Conservation (phyloP, 148 eudicot genomes). For the Euryodendron excelsum region DNA sequence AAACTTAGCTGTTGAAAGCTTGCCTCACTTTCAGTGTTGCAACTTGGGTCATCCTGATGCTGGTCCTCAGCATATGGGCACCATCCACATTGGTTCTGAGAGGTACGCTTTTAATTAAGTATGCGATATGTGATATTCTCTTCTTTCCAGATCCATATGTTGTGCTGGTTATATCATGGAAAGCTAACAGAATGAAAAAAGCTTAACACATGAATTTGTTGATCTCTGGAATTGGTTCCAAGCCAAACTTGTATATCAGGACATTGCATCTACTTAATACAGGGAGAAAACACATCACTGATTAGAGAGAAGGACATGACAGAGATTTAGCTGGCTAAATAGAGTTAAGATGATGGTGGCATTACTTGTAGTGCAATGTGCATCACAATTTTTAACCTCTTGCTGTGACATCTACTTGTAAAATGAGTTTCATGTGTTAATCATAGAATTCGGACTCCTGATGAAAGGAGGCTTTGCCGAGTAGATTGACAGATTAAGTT, state of each 20-base stretch:
- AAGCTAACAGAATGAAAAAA: not conserved
- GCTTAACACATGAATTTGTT: not conserved
- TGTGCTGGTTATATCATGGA: not conserved
- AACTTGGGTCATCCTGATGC: conserved; percentile 39
- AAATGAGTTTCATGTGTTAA: not conserved
- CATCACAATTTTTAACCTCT: not conserved
- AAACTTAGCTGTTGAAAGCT: conserved; percentile 75
- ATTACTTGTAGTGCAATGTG: not conserved
- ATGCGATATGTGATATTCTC: not conserved
- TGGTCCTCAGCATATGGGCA: conserved; percentile 94
- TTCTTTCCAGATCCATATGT: not conserved
- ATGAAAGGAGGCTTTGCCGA: not conserved
- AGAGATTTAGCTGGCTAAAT: not conserved
- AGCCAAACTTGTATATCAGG: not conserved
- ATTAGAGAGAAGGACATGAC: too few relatives aligned
- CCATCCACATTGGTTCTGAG: conserved; percentile 95
- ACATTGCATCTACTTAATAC: not conserved
- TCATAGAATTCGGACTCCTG: not conserved
- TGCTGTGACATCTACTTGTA: not conserved
- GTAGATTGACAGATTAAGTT: conserved; percentile 5
- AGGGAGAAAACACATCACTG: not conserved
- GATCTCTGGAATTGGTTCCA: not conserved
- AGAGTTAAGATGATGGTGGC: not conserved
- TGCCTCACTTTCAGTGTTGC: conserved; percentile 79
- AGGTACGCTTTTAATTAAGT: conserved; percentile 45